phyloP scores from a whole-genome alignment of 257 asterid species.

The Solanum sparsipilum region DNA sequence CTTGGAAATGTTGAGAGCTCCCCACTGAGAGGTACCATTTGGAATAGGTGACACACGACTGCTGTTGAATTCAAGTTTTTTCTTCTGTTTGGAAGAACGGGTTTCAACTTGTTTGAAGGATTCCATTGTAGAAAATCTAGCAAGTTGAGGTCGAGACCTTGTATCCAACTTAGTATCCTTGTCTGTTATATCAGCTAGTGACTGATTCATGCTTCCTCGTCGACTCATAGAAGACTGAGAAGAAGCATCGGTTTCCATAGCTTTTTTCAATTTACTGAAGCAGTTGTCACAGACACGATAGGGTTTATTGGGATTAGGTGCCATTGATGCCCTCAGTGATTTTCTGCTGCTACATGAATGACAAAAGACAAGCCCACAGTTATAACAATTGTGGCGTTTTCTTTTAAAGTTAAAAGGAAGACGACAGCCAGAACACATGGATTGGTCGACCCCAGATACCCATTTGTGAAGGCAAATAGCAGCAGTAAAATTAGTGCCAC shows the following conservation, averaged over 20 bases:
- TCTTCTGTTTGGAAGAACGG: slow-evolving; percentile 67
- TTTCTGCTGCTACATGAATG: slow-evolving; percentile 93
- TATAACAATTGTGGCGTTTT: slow-evolving; percentile 92
- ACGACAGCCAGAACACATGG: slow-evolving; percentile 93
- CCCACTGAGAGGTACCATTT: slow-evolving; percentile 84
- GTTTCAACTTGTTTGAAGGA: slow-evolving; percentile 71
- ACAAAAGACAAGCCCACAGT: slow-evolving; percentile 88
- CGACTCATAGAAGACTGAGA: slow-evolving; percentile 59
- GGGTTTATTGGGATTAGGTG: slow-evolving; percentile 81
- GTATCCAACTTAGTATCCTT: slow-evolving; percentile 61
- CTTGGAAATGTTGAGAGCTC: slow-evolving; percentile 62
- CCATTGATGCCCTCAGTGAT: slow-evolving; percentile 87
- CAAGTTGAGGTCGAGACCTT: slow-evolving; percentile 60
- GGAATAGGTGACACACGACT: slow-evolving; percentile 96
- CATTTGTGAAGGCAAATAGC: slow-evolving; percentile 88
- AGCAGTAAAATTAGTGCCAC: slow-evolving; percentile 85
- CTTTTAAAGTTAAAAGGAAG: slow-evolving; percentile 79
- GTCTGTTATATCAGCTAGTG: slow-evolving; percentile 35
- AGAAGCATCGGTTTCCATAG: slow-evolving; percentile 56
- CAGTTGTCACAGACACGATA: slow-evolving; percentile 89
- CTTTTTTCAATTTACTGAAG: slow-evolving; percentile 62
- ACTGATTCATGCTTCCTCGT: slow-evolving; percentile 67
- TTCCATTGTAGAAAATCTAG: slow-evolving; percentile 83
- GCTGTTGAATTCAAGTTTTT: slow-evolving; percentile 74
- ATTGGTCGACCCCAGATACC: slow-evolving; percentile 85